Evolutionary conservation across 208 protist genomes (phyloP).

Genomic region (Porcisia deanei): DNA sequence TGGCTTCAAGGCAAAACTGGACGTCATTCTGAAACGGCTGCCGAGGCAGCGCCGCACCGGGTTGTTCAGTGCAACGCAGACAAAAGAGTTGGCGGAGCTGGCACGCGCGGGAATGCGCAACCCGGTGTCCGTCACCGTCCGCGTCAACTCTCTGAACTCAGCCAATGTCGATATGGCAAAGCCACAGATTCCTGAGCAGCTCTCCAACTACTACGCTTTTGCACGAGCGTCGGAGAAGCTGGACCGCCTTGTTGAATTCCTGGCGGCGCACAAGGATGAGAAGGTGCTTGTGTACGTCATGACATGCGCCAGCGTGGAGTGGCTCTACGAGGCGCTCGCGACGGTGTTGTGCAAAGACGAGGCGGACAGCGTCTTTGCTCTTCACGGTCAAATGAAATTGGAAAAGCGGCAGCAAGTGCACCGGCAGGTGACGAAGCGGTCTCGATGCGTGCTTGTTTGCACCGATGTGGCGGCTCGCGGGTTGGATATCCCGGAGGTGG

Average conservation of each 20-base stretch:
- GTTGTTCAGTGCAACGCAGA: conserved; percentile 94
- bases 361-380: conserved; percentile 70
- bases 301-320: conserved; percentile 93
- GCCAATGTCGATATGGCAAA: conserved; percentile 49
- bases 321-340: conserved; percentile 79
- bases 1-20: conserved; percentile 92
- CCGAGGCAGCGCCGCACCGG: conserved; percentile 92
- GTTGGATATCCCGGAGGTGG: conserved; percentile 96
- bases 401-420: conserved; percentile 89
- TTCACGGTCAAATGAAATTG: conserved; percentile 94
- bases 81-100: conserved; percentile 89
- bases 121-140: conserved; percentile 87
- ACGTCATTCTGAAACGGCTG: conserved; percentile 87
- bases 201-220: conserved; percentile 90
- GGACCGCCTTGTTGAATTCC: conserved; percentile 84
- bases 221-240: conserved; percentile 81
- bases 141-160: conserved; percentile 54
- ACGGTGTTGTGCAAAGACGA: conserved; percentile 63
- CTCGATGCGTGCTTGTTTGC: conserved; percentile 92
- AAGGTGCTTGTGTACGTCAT: conserved; percentile 94
- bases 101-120: conserved; percentile 92
- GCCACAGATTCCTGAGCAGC: conserved; percentile 85
- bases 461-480: conserved; percentile 96
- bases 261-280: conserved; percentile 50
- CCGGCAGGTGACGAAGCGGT: conserved; percentile 54